A percentile compares a stretch with the other conserved stretches of the same genome.
These are phyloP conservation scores for Sphagnum contortum DNA, from an alignment of 225 moss, liverwort and hornwort species.

Conservation along the genomic window DNA sequence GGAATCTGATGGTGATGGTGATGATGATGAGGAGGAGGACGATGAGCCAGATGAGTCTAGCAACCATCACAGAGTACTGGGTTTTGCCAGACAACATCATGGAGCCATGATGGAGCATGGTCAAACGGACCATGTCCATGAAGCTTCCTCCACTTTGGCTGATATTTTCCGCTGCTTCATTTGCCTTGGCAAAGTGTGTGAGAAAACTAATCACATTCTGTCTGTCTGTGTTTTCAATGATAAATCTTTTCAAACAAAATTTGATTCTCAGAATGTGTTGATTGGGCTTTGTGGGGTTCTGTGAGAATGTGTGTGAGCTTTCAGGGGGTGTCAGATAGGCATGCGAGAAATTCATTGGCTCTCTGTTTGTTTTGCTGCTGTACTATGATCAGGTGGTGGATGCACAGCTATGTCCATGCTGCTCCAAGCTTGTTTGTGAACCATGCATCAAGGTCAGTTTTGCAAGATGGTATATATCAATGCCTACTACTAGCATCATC, in stretches of 20 bases:
- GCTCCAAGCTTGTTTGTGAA: constrained; percentile 62
- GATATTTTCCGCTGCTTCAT: constrained; percentile 66
- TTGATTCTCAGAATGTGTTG: too few relatives aligned
- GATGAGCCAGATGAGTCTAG: constrained; percentile 23
- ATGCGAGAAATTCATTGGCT: too few relatives aligned
- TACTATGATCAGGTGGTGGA: constrained; percentile 38
- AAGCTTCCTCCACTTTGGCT: constrained; percentile 44
- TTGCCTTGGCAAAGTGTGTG: constrained; percentile 47
- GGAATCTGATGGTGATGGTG: constrained; percentile 22
- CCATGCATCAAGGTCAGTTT: constrained; percentile 61
- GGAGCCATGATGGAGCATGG: constrained; percentile 15
- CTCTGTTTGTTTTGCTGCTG: too few relatives aligned
- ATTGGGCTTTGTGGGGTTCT: too few relatives aligned
- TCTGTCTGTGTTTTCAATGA: neutral
- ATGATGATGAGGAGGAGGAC: constrained; percentile 4
- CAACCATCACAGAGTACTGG: constrained; percentile 6
- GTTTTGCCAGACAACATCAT: constrained; percentile 27
- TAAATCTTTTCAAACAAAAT: too few relatives aligned
- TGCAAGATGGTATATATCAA: neutral
- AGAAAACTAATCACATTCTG: constrained; percentile 1
- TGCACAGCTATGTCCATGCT: constrained; percentile 59
- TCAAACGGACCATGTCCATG: constrained; percentile 9
- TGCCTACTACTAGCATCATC: too few relatives aligned
- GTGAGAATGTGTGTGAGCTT: too few relatives aligned
- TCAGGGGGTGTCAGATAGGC: too few relatives aligned